Conservation (phyloP, 345 rosid genomes). For the Psidium friedrichsthalianum region DNA sequence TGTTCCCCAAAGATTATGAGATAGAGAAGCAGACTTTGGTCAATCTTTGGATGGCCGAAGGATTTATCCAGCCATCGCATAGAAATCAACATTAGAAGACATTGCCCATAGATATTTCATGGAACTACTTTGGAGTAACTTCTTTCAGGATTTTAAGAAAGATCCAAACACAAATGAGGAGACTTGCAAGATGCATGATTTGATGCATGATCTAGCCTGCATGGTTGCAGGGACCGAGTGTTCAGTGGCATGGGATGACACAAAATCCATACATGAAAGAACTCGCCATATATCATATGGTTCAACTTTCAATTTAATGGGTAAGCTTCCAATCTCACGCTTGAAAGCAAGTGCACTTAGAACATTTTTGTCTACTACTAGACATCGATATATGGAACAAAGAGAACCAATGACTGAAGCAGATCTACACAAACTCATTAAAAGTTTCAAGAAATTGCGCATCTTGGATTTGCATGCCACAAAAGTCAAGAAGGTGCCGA, state of each 20-base stretch:
- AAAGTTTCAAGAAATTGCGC: not conserved
- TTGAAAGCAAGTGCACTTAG: not conserved
- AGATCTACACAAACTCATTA: fast-evolving
- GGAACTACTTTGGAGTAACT: not conserved
- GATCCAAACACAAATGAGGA: fast-evolving
- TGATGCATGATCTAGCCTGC: not conserved
- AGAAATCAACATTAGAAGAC: not conserved
- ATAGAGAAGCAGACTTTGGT: fast-evolving
- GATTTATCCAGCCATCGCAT: fast-evolving
- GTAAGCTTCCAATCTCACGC: fast-evolving
- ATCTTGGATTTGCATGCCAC: fast-evolving
- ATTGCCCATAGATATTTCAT: not conserved
- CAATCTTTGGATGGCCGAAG: not conserved
- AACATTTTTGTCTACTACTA: fast-evolving
- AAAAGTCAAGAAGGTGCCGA: fast-evolving
- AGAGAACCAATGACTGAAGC: fast-evolving
- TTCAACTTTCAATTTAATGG: not conserved
- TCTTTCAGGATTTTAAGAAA: not conserved
- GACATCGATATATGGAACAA: fast-evolving
- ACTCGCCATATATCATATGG: fast-evolving
- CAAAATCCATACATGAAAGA: fast-evolving
- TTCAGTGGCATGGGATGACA: not conserved
- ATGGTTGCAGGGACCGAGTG: fast-evolving
- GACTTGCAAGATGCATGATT: not conserved
- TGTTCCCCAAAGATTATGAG: not conserved